Evolutionary conservation across 2,329 filamentous ascomycete species (phyloP).

Genomic region (Pseudopithomyces chartarum): DNA sequence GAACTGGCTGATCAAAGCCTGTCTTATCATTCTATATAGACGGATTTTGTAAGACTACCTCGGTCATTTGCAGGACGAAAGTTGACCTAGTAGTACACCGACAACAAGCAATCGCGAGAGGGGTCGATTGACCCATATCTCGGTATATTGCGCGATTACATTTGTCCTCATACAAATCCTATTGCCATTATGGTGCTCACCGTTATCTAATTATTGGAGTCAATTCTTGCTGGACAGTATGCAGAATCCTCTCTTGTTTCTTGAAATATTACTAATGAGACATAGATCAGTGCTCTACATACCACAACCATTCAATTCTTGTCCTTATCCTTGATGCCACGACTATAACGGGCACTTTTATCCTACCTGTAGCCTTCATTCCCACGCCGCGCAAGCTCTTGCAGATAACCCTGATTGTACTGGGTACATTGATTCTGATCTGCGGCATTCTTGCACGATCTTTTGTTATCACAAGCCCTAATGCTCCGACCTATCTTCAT

Average conservation of each 20-base stretch:
- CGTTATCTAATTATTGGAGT: constrained; percentile 22
- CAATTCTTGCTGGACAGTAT: constrained; percentile 14
- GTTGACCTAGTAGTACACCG: constrained; percentile 17
- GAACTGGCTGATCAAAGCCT: constrained; percentile 34
- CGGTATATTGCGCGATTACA: constrained; percentile 22
- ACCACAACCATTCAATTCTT: constrained; percentile 22
- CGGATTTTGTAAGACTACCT: constrained; percentile 33
- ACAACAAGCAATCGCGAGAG: constrained; percentile 15
- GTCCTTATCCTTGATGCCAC: constrained; percentile 20
- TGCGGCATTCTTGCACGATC: constrained; percentile 23
- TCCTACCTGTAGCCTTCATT: constrained; percentile 32
- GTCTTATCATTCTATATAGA: constrained; percentile 32
- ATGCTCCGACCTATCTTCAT: constrained; percentile 14
- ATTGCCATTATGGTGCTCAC: constrained; percentile 26
- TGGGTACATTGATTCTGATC: constrained; percentile 21
- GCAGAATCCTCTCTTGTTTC: background rate
- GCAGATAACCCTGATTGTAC: constrained; percentile 22
- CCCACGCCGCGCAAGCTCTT: constrained; percentile 32
- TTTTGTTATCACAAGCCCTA: constrained; percentile 13
- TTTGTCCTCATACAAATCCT: constrained; percentile 26
- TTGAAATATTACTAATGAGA: background rate
- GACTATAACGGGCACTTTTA: constrained; percentile 23
- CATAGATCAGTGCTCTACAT: constrained; percentile 25
- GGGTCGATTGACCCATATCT: constrained; percentile 13
- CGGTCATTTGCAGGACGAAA: background rate